Conservation (phyloP, 139 green algal genomes). For the Chlamydomonas sphaeroides region DNA sequence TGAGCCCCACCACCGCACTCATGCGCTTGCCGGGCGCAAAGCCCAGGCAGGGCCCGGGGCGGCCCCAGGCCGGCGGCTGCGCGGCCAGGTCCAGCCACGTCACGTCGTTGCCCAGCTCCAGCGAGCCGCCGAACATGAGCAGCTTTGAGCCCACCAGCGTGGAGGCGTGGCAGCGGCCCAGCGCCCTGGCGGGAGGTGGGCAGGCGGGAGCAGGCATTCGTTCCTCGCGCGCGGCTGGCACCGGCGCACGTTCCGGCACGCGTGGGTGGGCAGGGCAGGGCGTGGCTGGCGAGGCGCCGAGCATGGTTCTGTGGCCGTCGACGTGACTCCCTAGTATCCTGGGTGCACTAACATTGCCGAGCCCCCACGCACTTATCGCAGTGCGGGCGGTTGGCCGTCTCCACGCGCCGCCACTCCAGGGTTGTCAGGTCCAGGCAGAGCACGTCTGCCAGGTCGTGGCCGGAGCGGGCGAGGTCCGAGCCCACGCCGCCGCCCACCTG, state of each 20-base stretch:
- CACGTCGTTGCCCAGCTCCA: constrained; percentile 35
- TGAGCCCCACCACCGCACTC: constrained; percentile 41
- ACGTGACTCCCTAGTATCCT: too few species aligned
- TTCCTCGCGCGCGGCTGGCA: too few species aligned
- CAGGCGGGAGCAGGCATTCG: neutral
- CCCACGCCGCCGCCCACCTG: constrained; percentile 44
- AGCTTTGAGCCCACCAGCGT: constrained; percentile 44
- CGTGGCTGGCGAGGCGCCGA: too few species aligned
- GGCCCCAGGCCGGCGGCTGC: constrained; percentile 9
- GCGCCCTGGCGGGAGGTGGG: neutral
- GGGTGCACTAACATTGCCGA: too few species aligned
- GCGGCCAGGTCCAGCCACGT: constrained; percentile 41
- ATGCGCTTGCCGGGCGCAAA: constrained; percentile 29
- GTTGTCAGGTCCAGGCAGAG: constrained; percentile 28
- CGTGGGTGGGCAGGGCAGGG: too few species aligned
- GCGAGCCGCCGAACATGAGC: constrained; percentile 42
- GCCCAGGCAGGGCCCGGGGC: constrained; percentile 8
- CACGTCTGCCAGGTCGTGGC: constrained; percentile 34
- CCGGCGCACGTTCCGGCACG: too few species aligned
- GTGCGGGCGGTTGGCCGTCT: constrained; percentile 28
- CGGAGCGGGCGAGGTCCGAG: constrained; percentile 39
- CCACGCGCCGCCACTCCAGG: constrained; percentile 10
- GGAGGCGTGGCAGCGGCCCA: constrained; percentile 49
- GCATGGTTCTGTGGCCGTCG: too few species aligned
- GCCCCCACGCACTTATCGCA: neutral